Percentiles rank a stretch among this genome's conserved stretches.
These are phyloP conservation scores for Quercus agrifolia DNA, from an alignment of 306 rosid species.

Conservation along the genomic window DNA sequence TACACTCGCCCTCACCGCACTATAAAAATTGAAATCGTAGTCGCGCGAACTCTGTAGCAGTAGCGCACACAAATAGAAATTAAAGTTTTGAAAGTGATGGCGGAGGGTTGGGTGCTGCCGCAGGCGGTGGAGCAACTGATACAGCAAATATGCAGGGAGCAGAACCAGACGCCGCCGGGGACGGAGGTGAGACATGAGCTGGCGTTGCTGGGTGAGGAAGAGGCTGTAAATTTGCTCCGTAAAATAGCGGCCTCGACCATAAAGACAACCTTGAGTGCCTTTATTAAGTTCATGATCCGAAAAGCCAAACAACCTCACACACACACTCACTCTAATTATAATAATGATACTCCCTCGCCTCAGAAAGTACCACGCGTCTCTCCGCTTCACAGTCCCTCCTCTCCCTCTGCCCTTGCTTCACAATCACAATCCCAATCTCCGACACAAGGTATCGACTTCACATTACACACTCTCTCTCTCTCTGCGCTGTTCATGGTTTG, in stretches of 20 bases:
- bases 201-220: slow-evolving; percentile 16
- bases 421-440: neutral
- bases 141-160: slow-evolving; percentile 1
- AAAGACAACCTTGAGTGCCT: slow-evolving; percentile 2
- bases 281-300: slow-evolving; percentile 4
- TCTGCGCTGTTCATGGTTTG: too few relatives aligned
- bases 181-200: slow-evolving; percentile 1
- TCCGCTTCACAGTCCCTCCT: neutral
- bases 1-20: too few relatives aligned
- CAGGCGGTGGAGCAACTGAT: slow-evolving; percentile 21
- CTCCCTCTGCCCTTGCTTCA: neutral
- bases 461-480: too few relatives aligned
- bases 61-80: too few relatives aligned
- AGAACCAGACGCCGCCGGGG: slow-evolving; percentile 6
- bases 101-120: slow-evolving; percentile 21
- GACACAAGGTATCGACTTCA: too few relatives aligned
- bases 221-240: slow-evolving; percentile 16
- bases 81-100: neutral
- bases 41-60: too few relatives aligned
- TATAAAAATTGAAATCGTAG: too few relatives aligned
- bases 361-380: neutral
- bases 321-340: too few relatives aligned
- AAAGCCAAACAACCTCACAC: neutral
- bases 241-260: neutral
- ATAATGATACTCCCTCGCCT: neutral